Percentiles rank a stretch among this genome's conserved stretches.
Evolutionary conservation across 2,329 filamentous ascomycete species (phyloP).

Genomic region (Epichloe festucae): DNA sequence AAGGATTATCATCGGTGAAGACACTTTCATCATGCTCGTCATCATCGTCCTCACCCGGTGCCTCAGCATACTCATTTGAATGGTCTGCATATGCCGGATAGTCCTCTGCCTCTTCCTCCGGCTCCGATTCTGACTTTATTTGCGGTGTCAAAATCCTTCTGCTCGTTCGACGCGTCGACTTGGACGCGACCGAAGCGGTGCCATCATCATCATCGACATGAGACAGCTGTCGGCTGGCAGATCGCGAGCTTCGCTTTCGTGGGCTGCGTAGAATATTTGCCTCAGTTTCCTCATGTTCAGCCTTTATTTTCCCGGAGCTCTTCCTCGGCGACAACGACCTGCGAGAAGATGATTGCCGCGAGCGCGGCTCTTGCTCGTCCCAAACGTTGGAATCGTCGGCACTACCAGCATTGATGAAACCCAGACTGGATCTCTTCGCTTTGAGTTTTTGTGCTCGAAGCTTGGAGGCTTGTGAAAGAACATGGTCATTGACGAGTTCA

Average conservation of each 20-base stretch:
- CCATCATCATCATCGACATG: constrained; percentile 35
- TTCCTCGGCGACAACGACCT: constrained; percentile 45
- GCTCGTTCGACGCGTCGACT: constrained; percentile 33
- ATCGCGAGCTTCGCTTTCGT: constrained; percentile 41
- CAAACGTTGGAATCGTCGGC: constrained; percentile 52
- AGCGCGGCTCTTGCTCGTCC: constrained; percentile 44
- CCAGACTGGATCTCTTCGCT: constrained; percentile 75
- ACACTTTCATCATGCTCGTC: constrained; percentile 41
- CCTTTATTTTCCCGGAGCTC: constrained; percentile 37
- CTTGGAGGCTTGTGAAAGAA: constrained; percentile 66
- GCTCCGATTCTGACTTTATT: constrained; percentile 41
- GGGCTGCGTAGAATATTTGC: constrained; percentile 30
- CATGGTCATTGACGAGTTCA: constrained; percentile 65
- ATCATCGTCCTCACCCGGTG: not conserved
- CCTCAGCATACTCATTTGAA: constrained; percentile 43
- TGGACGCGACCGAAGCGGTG: constrained; percentile 20
- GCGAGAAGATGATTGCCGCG: constrained; percentile 34
- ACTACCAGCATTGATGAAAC: constrained; percentile 59
- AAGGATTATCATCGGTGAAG: constrained; percentile 85
- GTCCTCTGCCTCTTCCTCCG: constrained; percentile 25
- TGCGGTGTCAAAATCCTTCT: constrained; percentile 39
- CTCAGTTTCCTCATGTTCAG: constrained; percentile 34
- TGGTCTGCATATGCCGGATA: constrained; percentile 23
- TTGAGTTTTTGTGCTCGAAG: constrained; percentile 62
- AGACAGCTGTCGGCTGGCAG: constrained; percentile 40